Evolutionary conservation across 257 asterid species (phyloP).

Genomic region (Solanum megistacrolobum): DNA sequence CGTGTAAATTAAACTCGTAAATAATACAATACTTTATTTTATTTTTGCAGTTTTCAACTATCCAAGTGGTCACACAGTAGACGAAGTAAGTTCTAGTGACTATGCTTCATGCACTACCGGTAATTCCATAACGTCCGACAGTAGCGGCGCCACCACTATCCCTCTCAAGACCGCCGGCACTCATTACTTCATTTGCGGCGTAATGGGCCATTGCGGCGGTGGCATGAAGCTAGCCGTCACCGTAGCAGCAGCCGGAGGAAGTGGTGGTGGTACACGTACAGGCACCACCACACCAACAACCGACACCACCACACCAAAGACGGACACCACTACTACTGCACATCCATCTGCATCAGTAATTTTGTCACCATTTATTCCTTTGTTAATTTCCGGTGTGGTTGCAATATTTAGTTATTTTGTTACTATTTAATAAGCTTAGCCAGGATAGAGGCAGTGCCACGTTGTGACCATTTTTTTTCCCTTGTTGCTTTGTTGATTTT

Average conservation of each 20-base stretch:
- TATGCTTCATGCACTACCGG: slow-evolving; percentile 51
- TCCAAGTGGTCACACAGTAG: slow-evolving; percentile 56
- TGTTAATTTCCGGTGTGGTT: not conserved
- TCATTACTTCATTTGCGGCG: slow-evolving; percentile 53
- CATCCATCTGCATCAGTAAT: not conserved
- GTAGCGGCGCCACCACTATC: slow-evolving; percentile 62
- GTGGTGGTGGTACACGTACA: not conserved
- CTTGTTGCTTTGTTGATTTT: not conserved
- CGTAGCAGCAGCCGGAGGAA: slow-evolving; percentile 14
- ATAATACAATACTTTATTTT: not conserved
- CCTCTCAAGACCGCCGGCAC: slow-evolving; percentile 48
- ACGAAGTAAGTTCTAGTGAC: slow-evolving; percentile 55
- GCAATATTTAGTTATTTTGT: not conserved
- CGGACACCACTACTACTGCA: slow-evolving; percentile 2
- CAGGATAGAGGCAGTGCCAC: slow-evolving; percentile 39
- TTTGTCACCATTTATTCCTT: not conserved
- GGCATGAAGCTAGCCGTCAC: slow-evolving; percentile 61
- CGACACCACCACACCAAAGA: not conserved
- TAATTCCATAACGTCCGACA: slow-evolving; percentile 56
- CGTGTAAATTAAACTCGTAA: not conserved
- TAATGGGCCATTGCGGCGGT: slow-evolving; percentile 52
- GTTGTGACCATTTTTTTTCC: not conserved
- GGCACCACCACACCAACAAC: not conserved
- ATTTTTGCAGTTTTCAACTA: slow-evolving; percentile 61
- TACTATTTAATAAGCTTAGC: not conserved